These are phyloP conservation scores for Schizosaccharomyces japonicus DNA, from an alignment of 805 yeast species.

Conservation along the genomic window DNA sequence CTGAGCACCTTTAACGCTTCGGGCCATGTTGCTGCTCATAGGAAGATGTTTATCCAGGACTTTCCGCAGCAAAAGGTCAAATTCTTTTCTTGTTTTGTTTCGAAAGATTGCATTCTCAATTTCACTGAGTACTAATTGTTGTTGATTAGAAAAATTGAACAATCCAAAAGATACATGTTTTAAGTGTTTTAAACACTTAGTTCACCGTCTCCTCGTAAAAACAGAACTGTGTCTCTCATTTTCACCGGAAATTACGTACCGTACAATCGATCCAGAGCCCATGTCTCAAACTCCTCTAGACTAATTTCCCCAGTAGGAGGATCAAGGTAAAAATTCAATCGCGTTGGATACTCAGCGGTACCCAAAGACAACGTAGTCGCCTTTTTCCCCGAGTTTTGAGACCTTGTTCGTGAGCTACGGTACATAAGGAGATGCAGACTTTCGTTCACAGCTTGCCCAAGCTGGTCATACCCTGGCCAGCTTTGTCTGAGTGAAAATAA, in stretches of 20 bases:
- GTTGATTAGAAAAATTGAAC: not conserved
- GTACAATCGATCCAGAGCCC: conserved; percentile 84
- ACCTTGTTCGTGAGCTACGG: too few relatives aligned
- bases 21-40: conserved; percentile 22
- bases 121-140: conserved; percentile 35
- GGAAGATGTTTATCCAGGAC: conserved; percentile 43
- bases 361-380: too few relatives aligned
- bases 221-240: not conserved
- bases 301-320: conserved; percentile 78
- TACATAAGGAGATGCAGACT: too few relatives aligned
- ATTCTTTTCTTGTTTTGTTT: conserved; percentile 38
- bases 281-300: conserved; percentile 71
- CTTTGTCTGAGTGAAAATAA: too few relatives aligned
- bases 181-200: not conserved
- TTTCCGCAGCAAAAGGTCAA: conserved; percentile 41
- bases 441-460: too few relatives aligned
- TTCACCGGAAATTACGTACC: conserved; percentile 4
- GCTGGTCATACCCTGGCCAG: too few relatives aligned
- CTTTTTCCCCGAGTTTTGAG: too few relatives aligned
- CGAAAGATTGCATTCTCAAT: conserved; percentile 54
- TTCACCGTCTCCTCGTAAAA: not conserved
- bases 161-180: not conserved
- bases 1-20: conserved; percentile 9
- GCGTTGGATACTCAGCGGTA: conserved; percentile 23
- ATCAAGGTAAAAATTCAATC: conserved; percentile 47